These are phyloP conservation scores for Arthrobotrys entomopaga DNA, from an alignment of 2,329 filamentous ascomycete genomes.

Conservation along the genomic window DNA sequence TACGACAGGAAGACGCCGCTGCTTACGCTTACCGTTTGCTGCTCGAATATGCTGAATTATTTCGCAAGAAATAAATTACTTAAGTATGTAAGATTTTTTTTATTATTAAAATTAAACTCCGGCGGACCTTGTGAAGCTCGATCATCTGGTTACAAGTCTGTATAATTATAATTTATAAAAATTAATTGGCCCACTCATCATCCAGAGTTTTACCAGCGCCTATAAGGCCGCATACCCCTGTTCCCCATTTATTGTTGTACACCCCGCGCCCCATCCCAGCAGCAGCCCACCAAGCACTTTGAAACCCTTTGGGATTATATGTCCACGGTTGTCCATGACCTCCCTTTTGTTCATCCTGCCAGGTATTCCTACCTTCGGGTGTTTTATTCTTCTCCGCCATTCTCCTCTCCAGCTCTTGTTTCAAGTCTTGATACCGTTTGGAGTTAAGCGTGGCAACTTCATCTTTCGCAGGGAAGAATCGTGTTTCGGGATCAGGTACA, in stretches of 20 bases:
- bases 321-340: slow-evolving; percentile 68
- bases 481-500: slow-evolving; percentile 31
- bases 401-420: slow-evolving; percentile 60
- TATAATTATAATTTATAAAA: background rate
- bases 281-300: slow-evolving; percentile 33
- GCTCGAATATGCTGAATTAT: slow-evolving; percentile 65
- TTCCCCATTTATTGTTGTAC: slow-evolving; percentile 22
- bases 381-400: slow-evolving; percentile 53
- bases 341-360: slow-evolving; percentile 67
- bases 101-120: too few relatives aligned
- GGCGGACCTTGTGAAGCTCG: background rate
- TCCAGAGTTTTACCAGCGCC: slow-evolving; percentile 2
- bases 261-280: slow-evolving; percentile 8
- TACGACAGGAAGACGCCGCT: slow-evolving; percentile 70
- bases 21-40: slow-evolving; percentile 72
- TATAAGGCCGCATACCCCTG: background rate
- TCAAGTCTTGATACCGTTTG: slow-evolving; percentile 29
- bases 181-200: slow-evolving; percentile 10
- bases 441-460: background rate
- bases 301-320: slow-evolving; percentile 62
- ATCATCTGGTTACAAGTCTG: background rate
- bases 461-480: slow-evolving; percentile 11
- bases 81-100: too few relatives aligned
- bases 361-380: slow-evolving; percentile 64
- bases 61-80: background rate